These are phyloP conservation scores for Penicillium sp. DNA, from an alignment of 2,329 filamentous ascomycete species.

Conservation along the genomic window DNA sequence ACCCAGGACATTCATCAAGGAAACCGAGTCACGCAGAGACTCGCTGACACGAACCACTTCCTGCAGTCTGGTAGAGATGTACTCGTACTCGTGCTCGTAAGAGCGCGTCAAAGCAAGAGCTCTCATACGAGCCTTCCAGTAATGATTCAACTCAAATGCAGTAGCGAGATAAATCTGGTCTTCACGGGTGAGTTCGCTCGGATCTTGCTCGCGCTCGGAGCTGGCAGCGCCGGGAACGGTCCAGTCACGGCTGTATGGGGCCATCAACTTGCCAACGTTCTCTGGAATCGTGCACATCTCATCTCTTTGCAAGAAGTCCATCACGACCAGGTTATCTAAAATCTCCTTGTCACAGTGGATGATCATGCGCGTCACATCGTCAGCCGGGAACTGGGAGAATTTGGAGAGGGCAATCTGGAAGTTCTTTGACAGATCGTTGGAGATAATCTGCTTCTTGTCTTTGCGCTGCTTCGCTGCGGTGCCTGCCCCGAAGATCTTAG, in stretches of 20 bases:
- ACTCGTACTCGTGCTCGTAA: conserved; percentile 87
- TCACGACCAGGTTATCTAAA: conserved; percentile 84
- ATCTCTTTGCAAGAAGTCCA: conserved; percentile 94
- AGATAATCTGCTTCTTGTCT: conserved; percentile 98
- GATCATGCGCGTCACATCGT: conserved; percentile 87
- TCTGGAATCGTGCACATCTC: conserved; percentile 92
- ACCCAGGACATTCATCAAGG: conserved; percentile 92
- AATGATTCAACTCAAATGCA: conserved; percentile 91
- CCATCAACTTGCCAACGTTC: conserved; percentile 86
- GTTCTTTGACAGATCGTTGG: conserved; percentile 81
- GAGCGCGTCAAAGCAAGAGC: conserved; percentile 81
- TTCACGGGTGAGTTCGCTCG: conserved; percentile 82
- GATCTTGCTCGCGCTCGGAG: conserved; percentile 81
- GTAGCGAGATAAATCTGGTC: conserved; percentile 95
- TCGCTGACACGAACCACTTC: conserved; percentile 88
- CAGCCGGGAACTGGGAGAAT: conserved; percentile 79
- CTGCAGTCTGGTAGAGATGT: conserved; percentile 80
- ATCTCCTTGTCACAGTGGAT: conserved; percentile 93
- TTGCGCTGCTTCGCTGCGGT: conserved; percentile 70
- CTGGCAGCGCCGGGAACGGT: conserved; percentile 80
- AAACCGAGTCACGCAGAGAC: conserved; percentile 84
- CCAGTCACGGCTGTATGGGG: conserved; percentile 95
- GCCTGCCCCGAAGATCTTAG: conserved; percentile 74
- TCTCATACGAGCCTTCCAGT: conserved; percentile 98
- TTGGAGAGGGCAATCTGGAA: conserved; percentile 94